Evolutionary conservation across 495 filamentous ascomycete species (phyloP), one percentile per base, ranked within the genome.

Genomic region (Penicillium maclennaniae): DNA sequence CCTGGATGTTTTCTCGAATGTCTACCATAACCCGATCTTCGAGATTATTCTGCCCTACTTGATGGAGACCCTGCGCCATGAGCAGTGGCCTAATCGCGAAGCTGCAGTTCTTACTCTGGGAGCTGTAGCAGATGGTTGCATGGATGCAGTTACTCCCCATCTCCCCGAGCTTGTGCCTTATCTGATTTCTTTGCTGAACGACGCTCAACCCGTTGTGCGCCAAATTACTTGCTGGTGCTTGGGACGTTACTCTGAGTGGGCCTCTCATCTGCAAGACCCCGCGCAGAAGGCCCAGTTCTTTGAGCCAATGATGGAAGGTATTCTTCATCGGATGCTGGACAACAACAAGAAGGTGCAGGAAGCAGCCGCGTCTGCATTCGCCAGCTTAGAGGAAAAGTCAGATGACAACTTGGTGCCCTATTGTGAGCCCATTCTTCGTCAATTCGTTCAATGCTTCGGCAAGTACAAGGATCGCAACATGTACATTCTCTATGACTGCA

Each of bases 401-500:
- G 87, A 89, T 26, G 83, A 83, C 47, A 75, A 83, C 55, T 68
- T 99, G 52, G 83, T 84, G 47, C 87, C 87, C 6, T 97, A 95
- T 72, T 92, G 89, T 65, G 79, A 86, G 43, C 88, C 90, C 26
- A 99, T 99, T 58, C 83, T 97, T 45, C 84, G 82, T 39, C 95
- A 97, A 67, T 97, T 91, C 62, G 92, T 96, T 38, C 73, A 80
- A 53, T 97, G 95, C 68, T 97, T 99, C 73, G 78, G 71, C 23
- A 89, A 86, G 68, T 99, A 97, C 81, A 97, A 99, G 77, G 92
- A 97, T 67, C 84, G 89, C 45, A 99, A 99, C 75, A 96, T 96
- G 84, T 97, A 92, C 74, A 91, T 97, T 51, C 83, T 99, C 34
- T 99, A 99, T 71, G 95, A 97, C 73, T 99, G 93, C 71, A 88